Conservation (phyloP, 176 grass and related monocot species). For the Dendrocalamus sinicus region DNA sequence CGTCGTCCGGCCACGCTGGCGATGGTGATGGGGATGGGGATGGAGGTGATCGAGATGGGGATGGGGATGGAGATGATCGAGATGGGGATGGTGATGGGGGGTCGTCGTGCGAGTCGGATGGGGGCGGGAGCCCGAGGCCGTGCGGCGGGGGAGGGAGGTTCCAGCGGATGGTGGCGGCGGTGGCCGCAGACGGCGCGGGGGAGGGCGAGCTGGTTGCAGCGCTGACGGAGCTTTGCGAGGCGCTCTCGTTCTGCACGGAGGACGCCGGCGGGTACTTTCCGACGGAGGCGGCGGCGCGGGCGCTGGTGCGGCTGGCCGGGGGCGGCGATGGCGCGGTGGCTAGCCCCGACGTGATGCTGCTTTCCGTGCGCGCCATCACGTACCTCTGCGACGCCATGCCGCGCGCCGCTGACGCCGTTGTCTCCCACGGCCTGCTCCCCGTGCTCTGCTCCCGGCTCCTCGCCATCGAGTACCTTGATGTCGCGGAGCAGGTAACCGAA, state of each 20-base stretch:
- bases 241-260: conserved; percentile 87
- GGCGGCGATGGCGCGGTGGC: conserved; percentile 26
- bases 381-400: conserved; percentile 97
- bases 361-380: conserved; percentile 83
- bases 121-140: conserved; percentile 35
- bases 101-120: conserved; percentile 70
- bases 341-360: conserved; percentile 69
- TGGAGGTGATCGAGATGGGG: conserved; percentile 23
- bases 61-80: conserved; percentile 22
- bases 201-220: conserved; percentile 44
- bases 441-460: conserved; percentile 73
- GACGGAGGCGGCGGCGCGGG: conserved; percentile 58
- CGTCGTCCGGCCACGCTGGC: conserved; percentile 56
- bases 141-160: conserved; percentile 50
- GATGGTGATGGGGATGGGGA: conserved; percentile 17
- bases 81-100: conserved; percentile 40
- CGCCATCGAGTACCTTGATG: conserved; percentile 84
- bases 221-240: conserved; percentile 91
- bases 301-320: conserved; percentile 64
- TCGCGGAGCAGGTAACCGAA: conserved; percentile 82
- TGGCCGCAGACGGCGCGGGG: conserved; percentile 54
- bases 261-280: conserved; percentile 64
- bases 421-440: conserved; percentile 76
- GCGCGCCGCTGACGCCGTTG: conserved; percentile 67
- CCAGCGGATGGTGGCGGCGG: conserved; percentile 61